Evolutionary conservation across 2,329 filamentous ascomycete species (phyloP).

Genomic region (Hypoxylon sp.): DNA sequence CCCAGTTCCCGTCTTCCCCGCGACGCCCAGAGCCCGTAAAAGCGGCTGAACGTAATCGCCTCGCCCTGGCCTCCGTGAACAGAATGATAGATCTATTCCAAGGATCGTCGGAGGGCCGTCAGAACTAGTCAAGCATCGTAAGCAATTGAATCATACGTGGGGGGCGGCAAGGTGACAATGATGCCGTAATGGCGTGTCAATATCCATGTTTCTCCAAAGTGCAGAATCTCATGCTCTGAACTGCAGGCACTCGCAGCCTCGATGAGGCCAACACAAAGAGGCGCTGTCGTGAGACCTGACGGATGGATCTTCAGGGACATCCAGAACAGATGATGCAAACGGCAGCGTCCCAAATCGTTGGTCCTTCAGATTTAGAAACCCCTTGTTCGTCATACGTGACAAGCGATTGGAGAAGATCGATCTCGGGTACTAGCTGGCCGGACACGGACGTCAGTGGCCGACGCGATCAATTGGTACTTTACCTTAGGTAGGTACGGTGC

Average conservation of each 20-base stretch:
- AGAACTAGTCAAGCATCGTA: slow-evolving; percentile 26
- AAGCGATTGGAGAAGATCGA: slow-evolving; percentile 33
- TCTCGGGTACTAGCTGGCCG: slow-evolving; percentile 28
- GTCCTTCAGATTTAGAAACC: slow-evolving; percentile 39
- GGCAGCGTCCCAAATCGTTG: slow-evolving; percentile 46
- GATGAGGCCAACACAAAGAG: slow-evolving; percentile 41
- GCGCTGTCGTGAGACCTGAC: slow-evolving; percentile 47
- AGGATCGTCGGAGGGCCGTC: slow-evolving; percentile 35
- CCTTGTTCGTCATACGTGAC: slow-evolving; percentile 41
- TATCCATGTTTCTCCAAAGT: slow-evolving; percentile 38
- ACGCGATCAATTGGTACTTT: slow-evolving; percentile 21
- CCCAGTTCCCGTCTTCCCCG: slow-evolving; percentile 41
- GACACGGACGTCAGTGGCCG: slow-evolving; percentile 37
- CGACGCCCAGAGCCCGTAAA: slow-evolving; percentile 39
- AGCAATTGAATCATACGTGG: slow-evolving; percentile 37
- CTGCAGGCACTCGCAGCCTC: slow-evolving; percentile 20
- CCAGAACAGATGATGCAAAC: slow-evolving; percentile 45
- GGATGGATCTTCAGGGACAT: slow-evolving; percentile 43
- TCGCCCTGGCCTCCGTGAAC: slow-evolving; percentile 25
- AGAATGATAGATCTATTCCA: slow-evolving; percentile 32
- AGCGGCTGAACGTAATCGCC: slow-evolving; percentile 40
- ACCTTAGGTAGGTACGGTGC: too few species aligned
- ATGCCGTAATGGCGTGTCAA: slow-evolving; percentile 43
- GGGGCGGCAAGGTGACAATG: slow-evolving; percentile 32
- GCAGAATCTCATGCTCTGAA: slow-evolving; percentile 38